These are phyloP conservation scores for Cenchrus purpureus DNA, from an alignment of 176 grass and related monocot genomes.

Conservation along the genomic window DNA sequence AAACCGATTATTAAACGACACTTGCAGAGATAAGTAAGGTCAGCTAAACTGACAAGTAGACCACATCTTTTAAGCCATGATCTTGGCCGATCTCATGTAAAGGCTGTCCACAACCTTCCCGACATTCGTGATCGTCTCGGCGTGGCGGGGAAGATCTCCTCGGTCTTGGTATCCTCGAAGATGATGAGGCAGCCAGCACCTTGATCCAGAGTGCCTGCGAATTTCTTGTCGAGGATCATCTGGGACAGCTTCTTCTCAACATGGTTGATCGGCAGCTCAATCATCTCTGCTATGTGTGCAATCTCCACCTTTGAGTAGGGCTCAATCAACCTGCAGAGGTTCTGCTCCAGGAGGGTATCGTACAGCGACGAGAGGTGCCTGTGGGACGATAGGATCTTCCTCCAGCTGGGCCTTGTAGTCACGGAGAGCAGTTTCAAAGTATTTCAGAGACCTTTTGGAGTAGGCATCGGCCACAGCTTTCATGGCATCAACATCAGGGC, in stretches of 20 bases:
- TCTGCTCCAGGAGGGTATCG: slow-evolving; percentile 86
- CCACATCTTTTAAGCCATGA: slow-evolving; percentile 58
- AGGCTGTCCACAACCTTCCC: slow-evolving; percentile 84
- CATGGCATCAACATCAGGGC: slow-evolving; percentile 78
- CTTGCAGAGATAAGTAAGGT: slow-evolving; percentile 18
- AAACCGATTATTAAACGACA: slow-evolving; percentile 12
- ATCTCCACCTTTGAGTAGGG: slow-evolving; percentile 85
- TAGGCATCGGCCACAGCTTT: slow-evolving; percentile 75
- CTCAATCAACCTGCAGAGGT: slow-evolving; percentile 80
- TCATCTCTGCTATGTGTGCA: slow-evolving; percentile 69
- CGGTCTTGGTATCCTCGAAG: slow-evolving; percentile 70
- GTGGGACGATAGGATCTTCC: slow-evolving; percentile 81
- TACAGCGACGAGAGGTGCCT: slow-evolving; percentile 83
- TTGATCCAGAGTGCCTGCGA: slow-evolving; percentile 78
- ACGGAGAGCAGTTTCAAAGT: slow-evolving; percentile 74
- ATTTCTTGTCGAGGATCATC: slow-evolving; percentile 92
- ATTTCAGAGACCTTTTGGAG: slow-evolving; percentile 75
- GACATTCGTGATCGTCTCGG: slow-evolving; percentile 73
- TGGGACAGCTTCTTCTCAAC: slow-evolving; percentile 89
- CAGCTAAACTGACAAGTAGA: not conserved
- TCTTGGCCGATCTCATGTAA: slow-evolving; percentile 81
- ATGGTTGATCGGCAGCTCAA: slow-evolving; percentile 67
- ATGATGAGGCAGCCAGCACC: slow-evolving; percentile 87
- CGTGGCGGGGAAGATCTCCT: slow-evolving; percentile 81
- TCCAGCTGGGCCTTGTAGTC: slow-evolving; percentile 76